These are phyloP conservation scores for Suhomyces anneliseae DNA, from an alignment of 1,139 yeast genomes.

Conservation along the genomic window DNA sequence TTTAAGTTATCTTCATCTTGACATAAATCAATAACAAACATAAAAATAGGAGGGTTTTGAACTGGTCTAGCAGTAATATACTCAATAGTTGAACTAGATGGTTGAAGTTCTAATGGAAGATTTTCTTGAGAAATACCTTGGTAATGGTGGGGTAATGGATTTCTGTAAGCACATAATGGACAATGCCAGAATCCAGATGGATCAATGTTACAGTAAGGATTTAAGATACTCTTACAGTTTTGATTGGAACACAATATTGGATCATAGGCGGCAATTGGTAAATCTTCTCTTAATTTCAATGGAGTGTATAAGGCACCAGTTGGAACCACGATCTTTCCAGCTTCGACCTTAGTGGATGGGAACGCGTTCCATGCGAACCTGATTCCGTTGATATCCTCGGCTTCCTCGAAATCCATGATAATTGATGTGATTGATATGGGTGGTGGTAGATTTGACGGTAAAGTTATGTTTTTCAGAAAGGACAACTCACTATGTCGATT, in stretches of 20 bases:
- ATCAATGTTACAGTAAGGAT: conserved; percentile 87
- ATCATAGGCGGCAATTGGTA: conserved; percentile 83
- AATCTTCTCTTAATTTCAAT: conserved; percentile 72
- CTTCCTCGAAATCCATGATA: conserved; percentile 49
- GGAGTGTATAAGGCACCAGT: conserved; percentile 95
- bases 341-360: conserved; percentile 89
- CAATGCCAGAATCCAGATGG: conserved; percentile 87
- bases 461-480: conserved; percentile 10
- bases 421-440: neutral
- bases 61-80: conserved; percentile 88
- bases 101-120: conserved; percentile 83
- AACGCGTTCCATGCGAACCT: conserved; percentile 53
- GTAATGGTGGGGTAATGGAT: conserved; percentile 88
- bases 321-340: conserved; percentile 90
- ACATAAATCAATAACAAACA: conserved; percentile 89
- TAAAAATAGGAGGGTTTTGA: conserved; percentile 87
- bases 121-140: conserved; percentile 80
- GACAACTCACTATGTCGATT: conserved; percentile 11
- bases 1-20: conserved; percentile 91
- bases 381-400: conserved; percentile 51
- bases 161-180: conserved; percentile 80
- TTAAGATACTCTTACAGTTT: conserved; percentile 81
- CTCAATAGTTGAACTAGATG: conserved; percentile 82
- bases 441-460: conserved; percentile 4
- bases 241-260: conserved; percentile 82